Evolutionary conservation across 495 filamentous ascomycete species (phyloP).

Genomic region (Talaromyces ruber): DNA sequence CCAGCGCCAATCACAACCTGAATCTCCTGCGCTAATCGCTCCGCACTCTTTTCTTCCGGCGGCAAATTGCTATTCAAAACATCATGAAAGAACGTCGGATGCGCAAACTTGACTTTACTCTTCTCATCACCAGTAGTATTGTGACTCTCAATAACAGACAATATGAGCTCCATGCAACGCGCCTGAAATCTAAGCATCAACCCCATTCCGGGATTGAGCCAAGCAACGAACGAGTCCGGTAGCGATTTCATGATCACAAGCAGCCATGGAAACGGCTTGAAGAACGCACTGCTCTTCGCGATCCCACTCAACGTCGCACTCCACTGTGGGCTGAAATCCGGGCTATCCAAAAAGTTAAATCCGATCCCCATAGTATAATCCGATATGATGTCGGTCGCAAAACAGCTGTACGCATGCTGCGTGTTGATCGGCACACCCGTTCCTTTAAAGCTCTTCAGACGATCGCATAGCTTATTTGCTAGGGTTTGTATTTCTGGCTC

Average conservation of each 20-base stretch:
- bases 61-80: constrained; percentile 33
- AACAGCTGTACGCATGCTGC: constrained; percentile 16
- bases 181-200: constrained; percentile 14
- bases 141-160: constrained; percentile 6
- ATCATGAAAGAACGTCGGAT: constrained; percentile 34
- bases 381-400: constrained; percentile 32
- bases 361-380: constrained; percentile 26
- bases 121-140: constrained; percentile 9
- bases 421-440: constrained; percentile 1
- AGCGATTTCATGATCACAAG: background rate
- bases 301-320: background rate
- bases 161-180: constrained; percentile 9
- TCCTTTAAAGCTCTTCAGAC: background rate
- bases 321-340: background rate
- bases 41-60: constrained; percentile 13
- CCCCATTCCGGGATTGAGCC: constrained; percentile 18
- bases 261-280: constrained; percentile 2
- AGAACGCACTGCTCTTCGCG: constrained; percentile 8
- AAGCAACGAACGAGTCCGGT: constrained; percentile 8
- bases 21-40: constrained; percentile 30
- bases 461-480: background rate
- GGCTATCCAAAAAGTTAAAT: constrained; percentile 3
- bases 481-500: background rate
- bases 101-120: background rate
- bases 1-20: constrained; percentile 14